Evolutionary conservation across 164 flowering plant species (phyloP).

Genomic region (Berberis thunbergii): DNA sequence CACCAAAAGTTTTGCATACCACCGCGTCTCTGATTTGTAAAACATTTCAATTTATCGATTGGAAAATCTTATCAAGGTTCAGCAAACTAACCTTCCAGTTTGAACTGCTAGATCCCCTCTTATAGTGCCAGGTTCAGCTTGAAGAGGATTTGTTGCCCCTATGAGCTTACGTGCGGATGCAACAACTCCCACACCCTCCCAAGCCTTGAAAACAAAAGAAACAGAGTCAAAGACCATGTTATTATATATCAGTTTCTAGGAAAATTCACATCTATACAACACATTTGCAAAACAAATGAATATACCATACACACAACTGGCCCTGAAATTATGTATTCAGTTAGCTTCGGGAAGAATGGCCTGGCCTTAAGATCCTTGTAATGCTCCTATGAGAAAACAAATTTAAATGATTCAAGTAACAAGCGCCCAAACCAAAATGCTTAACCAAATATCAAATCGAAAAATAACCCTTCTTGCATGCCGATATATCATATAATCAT

Average conservation of each 20-base stretch:
- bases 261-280: neutral
- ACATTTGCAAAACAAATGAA: neutral
- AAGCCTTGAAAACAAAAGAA: constrained; percentile 46
- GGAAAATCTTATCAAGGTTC: neutral
- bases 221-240: neutral
- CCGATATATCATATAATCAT: too few species aligned
- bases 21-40: too few species aligned
- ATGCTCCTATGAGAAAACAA: constrained; percentile 56
- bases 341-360: constrained; percentile 77
- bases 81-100: constrained; percentile 74
- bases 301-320: constrained; percentile 97
- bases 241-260: neutral
- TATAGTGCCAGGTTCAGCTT: constrained; percentile 96
- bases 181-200: constrained; percentile 97
- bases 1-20: neutral
- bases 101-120: constrained; percentile 96
- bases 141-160: constrained; percentile 89
- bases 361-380: constrained; percentile 83
- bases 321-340: constrained; percentile 87
- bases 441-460: too few species aligned
- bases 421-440: too few species aligned
- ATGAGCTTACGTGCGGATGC: constrained; percentile 93
- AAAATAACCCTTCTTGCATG: too few species aligned
- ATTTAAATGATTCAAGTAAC: neutral
- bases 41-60: too few species aligned